These are phyloP conservation scores for Mrakia blollopis DNA, from an alignment of 768 basidiomycete species.

Conservation along the genomic window DNA sequence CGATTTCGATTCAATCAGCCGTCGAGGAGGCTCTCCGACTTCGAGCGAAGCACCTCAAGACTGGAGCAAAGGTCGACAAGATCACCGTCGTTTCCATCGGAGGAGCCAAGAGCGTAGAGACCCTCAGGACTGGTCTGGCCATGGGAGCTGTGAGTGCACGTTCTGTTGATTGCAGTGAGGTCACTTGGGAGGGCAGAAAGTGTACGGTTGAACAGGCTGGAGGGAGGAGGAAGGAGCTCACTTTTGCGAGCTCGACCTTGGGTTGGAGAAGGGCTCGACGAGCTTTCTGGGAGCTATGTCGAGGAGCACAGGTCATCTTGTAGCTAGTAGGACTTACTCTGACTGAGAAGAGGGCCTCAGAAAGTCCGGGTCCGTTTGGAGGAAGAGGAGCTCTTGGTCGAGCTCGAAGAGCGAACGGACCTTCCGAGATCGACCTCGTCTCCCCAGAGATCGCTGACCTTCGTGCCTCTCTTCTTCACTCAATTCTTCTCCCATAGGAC, in stretches of 20 bases:
- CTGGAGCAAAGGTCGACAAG: constrained; percentile 55
- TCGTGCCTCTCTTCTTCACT: background rate
- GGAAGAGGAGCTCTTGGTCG: too few relatives aligned
- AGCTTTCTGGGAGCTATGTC: too few relatives aligned
- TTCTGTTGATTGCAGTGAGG: background rate
- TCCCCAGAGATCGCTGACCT: background rate
- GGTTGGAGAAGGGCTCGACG: background rate
- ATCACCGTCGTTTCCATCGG: constrained; percentile 95
- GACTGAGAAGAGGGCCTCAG: too few relatives aligned
- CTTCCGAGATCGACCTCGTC: background rate
- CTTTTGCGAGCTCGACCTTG: background rate
- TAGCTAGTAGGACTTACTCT: too few relatives aligned
- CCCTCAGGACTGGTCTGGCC: constrained; percentile 89
- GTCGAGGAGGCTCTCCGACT: constrained; percentile 95
- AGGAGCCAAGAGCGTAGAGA: constrained; percentile 80
- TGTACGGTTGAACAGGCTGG: background rate
- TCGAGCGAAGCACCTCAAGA: constrained; percentile 72
- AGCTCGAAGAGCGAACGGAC: too few relatives aligned
- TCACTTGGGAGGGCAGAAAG: too few relatives aligned
- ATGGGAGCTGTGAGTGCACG: constrained; percentile 65
- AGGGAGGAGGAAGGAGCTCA: constrained; percentile 5
- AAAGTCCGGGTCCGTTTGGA: too few relatives aligned
- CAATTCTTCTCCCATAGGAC: constrained; percentile 48
- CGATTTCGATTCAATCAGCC: constrained; percentile 53
- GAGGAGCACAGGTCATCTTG: too few relatives aligned